Evolutionary conservation across 495 filamentous ascomycete genomes (phyloP).

Genomic region (Annulohypoxylon maeteangense): DNA sequence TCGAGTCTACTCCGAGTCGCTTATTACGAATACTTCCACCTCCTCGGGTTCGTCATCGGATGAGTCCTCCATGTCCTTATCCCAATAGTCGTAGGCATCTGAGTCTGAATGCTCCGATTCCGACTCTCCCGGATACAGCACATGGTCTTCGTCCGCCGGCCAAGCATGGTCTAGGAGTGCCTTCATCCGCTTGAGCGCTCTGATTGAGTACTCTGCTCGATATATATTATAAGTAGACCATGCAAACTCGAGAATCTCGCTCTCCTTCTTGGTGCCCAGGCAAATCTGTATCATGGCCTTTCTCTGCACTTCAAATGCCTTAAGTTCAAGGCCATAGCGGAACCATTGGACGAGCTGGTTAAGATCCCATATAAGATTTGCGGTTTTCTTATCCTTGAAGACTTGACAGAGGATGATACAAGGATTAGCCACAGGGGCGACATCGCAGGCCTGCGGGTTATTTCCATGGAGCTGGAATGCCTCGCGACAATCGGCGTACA

Average conservation of each 20-base stretch:
- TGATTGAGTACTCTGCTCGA: neutral
- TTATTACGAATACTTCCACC: neutral
- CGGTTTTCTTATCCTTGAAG: constrained; percentile 19
- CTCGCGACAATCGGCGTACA: constrained; percentile 17
- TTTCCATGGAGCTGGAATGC: neutral
- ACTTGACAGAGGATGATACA: constrained; percentile 27
- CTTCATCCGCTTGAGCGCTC: neutral
- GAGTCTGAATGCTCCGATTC: neutral
- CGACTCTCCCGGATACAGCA: neutral
- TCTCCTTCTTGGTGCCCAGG: neutral
- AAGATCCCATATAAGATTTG: constrained; percentile 1
- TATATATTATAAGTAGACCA: neutral
- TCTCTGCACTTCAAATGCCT: neutral
- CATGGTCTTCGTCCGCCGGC: neutral
- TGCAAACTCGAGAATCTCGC: neutral
- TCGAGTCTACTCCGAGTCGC: neutral
- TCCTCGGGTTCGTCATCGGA: neutral
- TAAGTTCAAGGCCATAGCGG: constrained; percentile 21
- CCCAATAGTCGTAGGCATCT: too few relatives aligned
- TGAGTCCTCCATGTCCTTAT: too few relatives aligned
- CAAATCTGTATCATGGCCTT: neutral
- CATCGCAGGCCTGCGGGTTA: neutral
- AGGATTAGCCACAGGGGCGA: constrained; percentile 24
- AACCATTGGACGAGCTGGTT: constrained; percentile 16
- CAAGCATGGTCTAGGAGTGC: neutral